phyloP scores from a whole-genome alignment of 176 grass and related monocot species.

The Puccinellia tenuiflora region DNA sequence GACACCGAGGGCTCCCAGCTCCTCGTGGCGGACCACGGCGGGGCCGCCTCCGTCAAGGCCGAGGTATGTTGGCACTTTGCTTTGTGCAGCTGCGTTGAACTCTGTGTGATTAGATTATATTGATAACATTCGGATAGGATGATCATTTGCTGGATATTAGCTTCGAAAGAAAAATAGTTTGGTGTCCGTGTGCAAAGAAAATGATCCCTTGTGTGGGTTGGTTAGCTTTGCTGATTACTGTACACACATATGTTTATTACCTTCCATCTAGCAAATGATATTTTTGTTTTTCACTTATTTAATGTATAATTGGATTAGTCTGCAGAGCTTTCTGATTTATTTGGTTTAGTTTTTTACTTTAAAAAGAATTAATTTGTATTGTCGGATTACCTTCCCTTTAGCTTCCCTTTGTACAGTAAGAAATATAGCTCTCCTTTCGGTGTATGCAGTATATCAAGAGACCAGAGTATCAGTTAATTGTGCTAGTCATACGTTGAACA shows the following conservation, averaged over 20 bases:
- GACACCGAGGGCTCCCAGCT: constrained; percentile 70
- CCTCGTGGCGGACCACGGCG: constrained; percentile 51
- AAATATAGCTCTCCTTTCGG: background rate
- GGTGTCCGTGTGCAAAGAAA: background rate
- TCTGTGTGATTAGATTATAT: background rate
- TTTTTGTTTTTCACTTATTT: background rate
- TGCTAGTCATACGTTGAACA: background rate
- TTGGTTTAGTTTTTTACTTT: too few relatives aligned
- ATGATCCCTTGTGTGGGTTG: background rate
- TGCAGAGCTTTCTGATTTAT: background rate
- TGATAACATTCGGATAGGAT: background rate
- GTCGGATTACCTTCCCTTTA: too few relatives aligned
- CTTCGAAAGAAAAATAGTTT: background rate
- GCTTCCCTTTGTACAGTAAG: background rate
- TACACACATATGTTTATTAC: background rate
- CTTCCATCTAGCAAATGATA: background rate
- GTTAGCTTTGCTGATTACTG: background rate
- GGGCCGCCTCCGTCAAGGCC: constrained; percentile 43
- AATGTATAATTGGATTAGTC: background rate
- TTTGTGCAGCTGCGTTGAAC: background rate
- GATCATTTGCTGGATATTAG: background rate
- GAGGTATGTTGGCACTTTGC: constrained; percentile 24
- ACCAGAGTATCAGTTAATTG: background rate
- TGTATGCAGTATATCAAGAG: background rate
- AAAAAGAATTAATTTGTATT: too few relatives aligned